Evolutionary conservation across 768 basidiomycete genomes (phyloP), one percentile per base, ranked within the genome.

Genomic region (Boletus coccyginus): DNA sequence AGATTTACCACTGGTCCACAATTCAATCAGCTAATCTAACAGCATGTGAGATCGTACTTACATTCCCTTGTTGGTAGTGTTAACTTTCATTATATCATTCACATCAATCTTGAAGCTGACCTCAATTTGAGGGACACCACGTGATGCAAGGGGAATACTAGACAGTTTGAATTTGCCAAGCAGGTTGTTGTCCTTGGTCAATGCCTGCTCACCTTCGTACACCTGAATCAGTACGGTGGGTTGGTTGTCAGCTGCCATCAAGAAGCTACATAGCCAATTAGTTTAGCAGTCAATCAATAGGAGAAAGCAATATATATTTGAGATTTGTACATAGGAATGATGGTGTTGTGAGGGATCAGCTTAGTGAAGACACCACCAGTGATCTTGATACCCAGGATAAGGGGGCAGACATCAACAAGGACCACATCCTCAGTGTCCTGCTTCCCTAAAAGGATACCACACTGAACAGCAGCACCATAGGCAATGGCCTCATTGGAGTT

Each of bases 401-500:
- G 84, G 29, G 96, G 94, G 78, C 88, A 90, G 70, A 98, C 93
- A 74, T 98, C 96, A 67, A 98, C 92, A 55, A 98, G 88, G 59
- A 98, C 88, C 60, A 98, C 82, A 62, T 94, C 95, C 58, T 84
- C 85, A 53, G 91, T 92, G 59, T 88, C 90, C 70, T 92, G 88
- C 67, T 93, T 94, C 60, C 96, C 96, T 46, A 94, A 90, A 62
- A 99, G 90, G 66, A 99, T 96, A 78, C 93, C 96, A 75, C 92
- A 96, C 76, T 99, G 96, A 62, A 98, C 93, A 52, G 96, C 96
- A 61, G 96, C 96, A 82, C 96, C 96, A 67, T 97, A 98, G 45
- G 96, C 94, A 63, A 99, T 95, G 60, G 96, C 96, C 79, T 99
- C 96, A 73, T 99, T 96, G 51, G 95, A 94, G 83, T 99, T 98